Evolutionary conservation across 192 early-diverging fungal species (phyloP).

Genomic region (Coemansia sp.): DNA sequence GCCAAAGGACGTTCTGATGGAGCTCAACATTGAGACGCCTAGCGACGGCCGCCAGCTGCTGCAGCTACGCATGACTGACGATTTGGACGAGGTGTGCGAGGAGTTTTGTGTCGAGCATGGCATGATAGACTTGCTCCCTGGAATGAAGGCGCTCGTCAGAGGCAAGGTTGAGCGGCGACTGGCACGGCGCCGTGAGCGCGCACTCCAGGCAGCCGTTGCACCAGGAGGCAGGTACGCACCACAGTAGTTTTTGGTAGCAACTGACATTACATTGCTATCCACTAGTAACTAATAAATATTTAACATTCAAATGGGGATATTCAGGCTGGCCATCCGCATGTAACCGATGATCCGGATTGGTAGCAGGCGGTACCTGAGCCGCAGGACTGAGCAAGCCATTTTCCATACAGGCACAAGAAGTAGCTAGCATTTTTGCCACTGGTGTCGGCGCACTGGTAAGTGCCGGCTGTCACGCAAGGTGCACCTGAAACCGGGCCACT

Average conservation of each 20-base stretch:
- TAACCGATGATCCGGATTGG: constrained; percentile 13
- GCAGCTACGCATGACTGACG: constrained; percentile 38
- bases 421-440: constrained; percentile 12
- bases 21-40: constrained; percentile 52
- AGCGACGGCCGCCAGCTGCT: constrained; percentile 36
- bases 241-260: background rate
- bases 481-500: constrained; percentile 9
- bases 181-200: constrained; percentile 44
- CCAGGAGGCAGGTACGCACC: background rate
- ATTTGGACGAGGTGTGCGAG: constrained; percentile 35
- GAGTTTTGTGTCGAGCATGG: constrained; percentile 30
- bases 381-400: constrained; percentile 15
- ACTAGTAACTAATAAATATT: background rate
- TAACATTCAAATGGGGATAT: constrained; percentile 3
- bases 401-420: constrained; percentile 11
- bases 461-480: background rate
- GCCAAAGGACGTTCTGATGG: constrained; percentile 44
- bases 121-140: constrained; percentile 44
- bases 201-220: constrained; percentile 32
- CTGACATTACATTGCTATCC: too few species aligned
- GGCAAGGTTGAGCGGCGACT: constrained; percentile 51
- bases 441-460: constrained; percentile 14
- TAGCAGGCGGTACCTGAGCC: constrained; percentile 18
- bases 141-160: constrained; percentile 46
- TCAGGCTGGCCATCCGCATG: constrained; percentile 13